phyloP scores from a whole-genome alignment of 169 alveolate genomes.

The Eimeria brunetti region DNA sequence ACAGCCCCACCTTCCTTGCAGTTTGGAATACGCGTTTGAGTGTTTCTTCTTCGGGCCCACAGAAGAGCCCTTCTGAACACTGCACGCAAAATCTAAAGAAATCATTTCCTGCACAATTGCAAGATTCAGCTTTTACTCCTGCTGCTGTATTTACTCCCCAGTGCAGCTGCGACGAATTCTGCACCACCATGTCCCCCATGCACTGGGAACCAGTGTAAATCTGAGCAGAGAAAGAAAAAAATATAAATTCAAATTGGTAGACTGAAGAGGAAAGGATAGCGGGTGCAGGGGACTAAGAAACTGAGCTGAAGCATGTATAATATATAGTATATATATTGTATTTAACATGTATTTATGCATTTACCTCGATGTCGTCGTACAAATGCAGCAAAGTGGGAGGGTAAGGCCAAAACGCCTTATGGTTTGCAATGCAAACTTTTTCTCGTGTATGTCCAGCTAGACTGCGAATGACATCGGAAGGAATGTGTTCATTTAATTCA shows the following conservation, averaged over 20 bases:
- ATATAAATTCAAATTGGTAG: neutral
- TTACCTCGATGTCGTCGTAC: neutral
- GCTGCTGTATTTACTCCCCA: neutral
- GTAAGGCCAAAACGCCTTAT: conserved; percentile 13
- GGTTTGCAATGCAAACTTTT: neutral
- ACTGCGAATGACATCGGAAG: neutral
- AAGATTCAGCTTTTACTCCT: conserved; percentile 10
- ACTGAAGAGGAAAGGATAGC: neutral
- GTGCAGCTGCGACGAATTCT: conserved; percentile 11
- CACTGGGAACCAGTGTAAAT: neutral
- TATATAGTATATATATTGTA: neutral
- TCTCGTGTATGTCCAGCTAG: neutral
- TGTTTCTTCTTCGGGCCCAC: neutral
- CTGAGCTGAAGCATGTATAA: neutral
- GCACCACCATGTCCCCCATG: conserved; percentile 27
- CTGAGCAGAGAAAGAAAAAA: neutral
- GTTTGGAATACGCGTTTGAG: neutral
- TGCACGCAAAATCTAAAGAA: neutral
- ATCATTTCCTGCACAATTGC: neutral
- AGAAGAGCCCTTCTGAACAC: conserved; percentile 13
- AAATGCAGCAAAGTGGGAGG: conserved; percentile 16
- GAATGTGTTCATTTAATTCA: neutral
- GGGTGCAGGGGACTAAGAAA: neutral
- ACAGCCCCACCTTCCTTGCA: neutral
- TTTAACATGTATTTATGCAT: neutral